Evolutionary conservation across 305 asterid species (phyloP).

Genomic region (Withania somnifera): DNA sequence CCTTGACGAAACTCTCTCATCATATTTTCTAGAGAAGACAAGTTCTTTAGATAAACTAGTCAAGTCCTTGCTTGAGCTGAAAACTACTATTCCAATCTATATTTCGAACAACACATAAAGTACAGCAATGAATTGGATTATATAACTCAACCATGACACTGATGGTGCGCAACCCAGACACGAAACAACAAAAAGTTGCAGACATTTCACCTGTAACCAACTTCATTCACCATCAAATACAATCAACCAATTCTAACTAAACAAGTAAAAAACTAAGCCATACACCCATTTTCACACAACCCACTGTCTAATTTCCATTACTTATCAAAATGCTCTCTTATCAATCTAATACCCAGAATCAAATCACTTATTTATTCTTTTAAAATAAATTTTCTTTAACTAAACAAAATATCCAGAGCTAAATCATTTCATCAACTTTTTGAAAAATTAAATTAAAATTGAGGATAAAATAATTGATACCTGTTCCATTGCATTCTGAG

Average conservation of each 20-base stretch:
- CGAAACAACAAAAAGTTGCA: neutral
- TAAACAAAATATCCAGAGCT: neutral
- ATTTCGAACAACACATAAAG: neutral
- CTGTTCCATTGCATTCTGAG: constrained; percentile 97
- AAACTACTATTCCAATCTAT: neutral
- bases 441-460: too few species aligned
- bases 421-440: neutral
- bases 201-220: too few species aligned
- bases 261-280: neutral
- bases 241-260: neutral
- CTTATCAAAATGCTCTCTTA: neutral
- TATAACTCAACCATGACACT: neutral
- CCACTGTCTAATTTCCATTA: neutral
- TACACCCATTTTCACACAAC: neutral
- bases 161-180: neutral
- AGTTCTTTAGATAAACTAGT: neutral
- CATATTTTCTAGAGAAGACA: neutral
- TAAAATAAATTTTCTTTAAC: too few species aligned
- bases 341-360: neutral
- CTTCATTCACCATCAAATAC: neutral
- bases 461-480: constrained; percentile 6
- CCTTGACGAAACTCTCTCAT: neutral
- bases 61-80: neutral
- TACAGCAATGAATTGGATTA: neutral
- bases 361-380: neutral